These are phyloP conservation scores for Turritis glabra DNA, from an alignment of 345 rosid genomes.

Conservation along the genomic window DNA sequence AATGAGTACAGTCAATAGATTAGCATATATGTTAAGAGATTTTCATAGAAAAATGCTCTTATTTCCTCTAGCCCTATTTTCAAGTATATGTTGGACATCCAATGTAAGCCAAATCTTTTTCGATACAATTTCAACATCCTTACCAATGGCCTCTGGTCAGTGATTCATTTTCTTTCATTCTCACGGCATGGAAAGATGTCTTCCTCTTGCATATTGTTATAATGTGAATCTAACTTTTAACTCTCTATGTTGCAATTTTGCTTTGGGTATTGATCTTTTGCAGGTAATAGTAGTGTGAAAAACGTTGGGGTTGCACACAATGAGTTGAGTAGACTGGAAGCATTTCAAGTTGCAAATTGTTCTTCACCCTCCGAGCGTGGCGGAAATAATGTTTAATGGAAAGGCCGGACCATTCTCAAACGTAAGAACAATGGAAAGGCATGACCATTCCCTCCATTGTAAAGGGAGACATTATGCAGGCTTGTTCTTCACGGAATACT, in stretches of 20 bases:
- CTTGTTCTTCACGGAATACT: no score
- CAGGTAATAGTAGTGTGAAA: slow-evolving; percentile 18
- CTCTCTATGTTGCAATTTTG: slow-evolving; percentile 1
- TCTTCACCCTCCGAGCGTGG: slow-evolving; percentile 50
- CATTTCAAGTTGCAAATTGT: slow-evolving; percentile 68
- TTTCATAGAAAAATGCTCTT: neutral
- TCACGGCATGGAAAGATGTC: neutral
- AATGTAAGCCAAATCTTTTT: slow-evolving; percentile 13
- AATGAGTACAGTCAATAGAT: neutral
- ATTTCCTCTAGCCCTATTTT: no score
- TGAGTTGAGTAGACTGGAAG: slow-evolving; percentile 43
- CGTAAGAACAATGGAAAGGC: no score
- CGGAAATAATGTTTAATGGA: slow-evolving; percentile 42
- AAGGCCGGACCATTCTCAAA: slow-evolving; percentile 35
- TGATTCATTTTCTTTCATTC: slow-evolving; percentile 5
- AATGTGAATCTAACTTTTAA: slow-evolving; percentile 8
- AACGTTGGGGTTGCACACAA: slow-evolving; percentile 4
- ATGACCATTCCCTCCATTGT: no score
- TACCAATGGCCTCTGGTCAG: slow-evolving; percentile 29
- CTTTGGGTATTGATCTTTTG: neutral
- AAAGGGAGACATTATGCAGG: no score
- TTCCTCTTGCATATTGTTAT: slow-evolving; percentile 9
- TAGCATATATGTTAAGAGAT: neutral
- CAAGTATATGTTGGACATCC: no score
- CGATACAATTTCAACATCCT: slow-evolving; percentile 10